Base-by-base conservation (phyloP, 1,284 basidiomycete species). In the Ustilago shanxiensis region DNA sequence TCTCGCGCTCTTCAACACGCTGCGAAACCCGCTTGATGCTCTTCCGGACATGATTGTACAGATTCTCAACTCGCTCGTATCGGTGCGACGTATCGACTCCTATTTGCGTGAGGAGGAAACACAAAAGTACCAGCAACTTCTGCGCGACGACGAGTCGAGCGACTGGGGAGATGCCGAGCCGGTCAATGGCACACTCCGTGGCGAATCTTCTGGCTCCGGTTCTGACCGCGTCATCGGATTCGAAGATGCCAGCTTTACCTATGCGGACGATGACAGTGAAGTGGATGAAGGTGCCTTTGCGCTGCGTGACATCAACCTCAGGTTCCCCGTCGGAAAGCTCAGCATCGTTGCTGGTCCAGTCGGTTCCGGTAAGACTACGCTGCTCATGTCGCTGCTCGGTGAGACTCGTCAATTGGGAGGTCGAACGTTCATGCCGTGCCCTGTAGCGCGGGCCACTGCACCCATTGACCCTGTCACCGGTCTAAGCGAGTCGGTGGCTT, bases 401-500 rank as follows among this genome's bases (percentile, higher is more conserved):
- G 89, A 90, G 79, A 89, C 88, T 11, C 86, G 87, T 20, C 85
- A 88, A 8, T 78, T 89, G 33, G 78, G 82, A 16, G 89, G 89
- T 11, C 81, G 87, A 52, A 86, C 89, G 1, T 89, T 88, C 84
- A 88, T 89, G 85, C 89, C 89, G 6, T 88, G 88, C 62, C 87
- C 88, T 2, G 83, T 89, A 20, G 82, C 86, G 20, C 84, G 87
- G 29, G 77, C 82, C 13, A 74, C 80, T 5, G 70, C 79, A 3
- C 77, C 74, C 16, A 70, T 80, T 22, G 88, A 88, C 65, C 87
- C 85, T 2, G 88, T 89, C 24, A 87, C 90, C 26, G 91, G 92
- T 0, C 86, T 92, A 37, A 89, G 90, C 79, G 91, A 94, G 78
- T 88, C 91, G 10, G 91, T 95, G 66, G 95, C 94, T 0, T 98